phyloP scores from a whole-genome alignment of 1,284 basidiomycete genomes.

The Ceratobasidium sp. region DNA sequence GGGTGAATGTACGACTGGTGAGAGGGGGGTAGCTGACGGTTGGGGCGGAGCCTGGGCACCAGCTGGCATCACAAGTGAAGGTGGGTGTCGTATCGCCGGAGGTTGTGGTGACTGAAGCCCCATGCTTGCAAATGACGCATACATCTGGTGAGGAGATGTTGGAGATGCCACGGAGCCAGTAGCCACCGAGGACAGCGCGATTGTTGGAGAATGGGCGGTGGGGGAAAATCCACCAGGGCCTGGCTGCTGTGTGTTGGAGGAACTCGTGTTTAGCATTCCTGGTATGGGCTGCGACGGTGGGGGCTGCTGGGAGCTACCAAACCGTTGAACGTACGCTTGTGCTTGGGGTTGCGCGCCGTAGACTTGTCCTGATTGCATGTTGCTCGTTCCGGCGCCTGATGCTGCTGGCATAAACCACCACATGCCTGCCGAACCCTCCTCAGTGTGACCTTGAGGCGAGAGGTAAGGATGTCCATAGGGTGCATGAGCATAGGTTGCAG shows the following conservation, averaged over 20 bases:
- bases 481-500: conserved; percentile 29
- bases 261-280: conserved; percentile 11
- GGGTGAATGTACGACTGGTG: conserved; percentile 11
- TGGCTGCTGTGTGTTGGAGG: conserved; percentile 8
- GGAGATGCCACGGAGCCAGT: neutral
- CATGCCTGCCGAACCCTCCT: conserved; percentile 27
- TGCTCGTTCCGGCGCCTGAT: neutral
- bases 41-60: neutral
- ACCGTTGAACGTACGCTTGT: conserved; percentile 16
- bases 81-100: neutral
- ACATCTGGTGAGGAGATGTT: conserved; percentile 31
- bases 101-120: conserved; percentile 22
- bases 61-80: conserved; percentile 1
- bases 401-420: conserved; percentile 37
- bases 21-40: neutral
- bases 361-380: neutral
- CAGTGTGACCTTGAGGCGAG: conserved; percentile 24
- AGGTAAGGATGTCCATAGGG: conserved; percentile 35
- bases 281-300: conserved; percentile 5
- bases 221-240: conserved; percentile 7
- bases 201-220: conserved; percentile 14
- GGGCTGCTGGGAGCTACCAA: conserved; percentile 11
- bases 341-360: conserved; percentile 28
- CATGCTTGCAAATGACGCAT: conserved; percentile 32
- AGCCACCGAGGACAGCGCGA: conserved; percentile 10